Evolutionary conservation across 345 rosid species (phyloP).

Genomic region (Schrenkiella parvula): DNA sequence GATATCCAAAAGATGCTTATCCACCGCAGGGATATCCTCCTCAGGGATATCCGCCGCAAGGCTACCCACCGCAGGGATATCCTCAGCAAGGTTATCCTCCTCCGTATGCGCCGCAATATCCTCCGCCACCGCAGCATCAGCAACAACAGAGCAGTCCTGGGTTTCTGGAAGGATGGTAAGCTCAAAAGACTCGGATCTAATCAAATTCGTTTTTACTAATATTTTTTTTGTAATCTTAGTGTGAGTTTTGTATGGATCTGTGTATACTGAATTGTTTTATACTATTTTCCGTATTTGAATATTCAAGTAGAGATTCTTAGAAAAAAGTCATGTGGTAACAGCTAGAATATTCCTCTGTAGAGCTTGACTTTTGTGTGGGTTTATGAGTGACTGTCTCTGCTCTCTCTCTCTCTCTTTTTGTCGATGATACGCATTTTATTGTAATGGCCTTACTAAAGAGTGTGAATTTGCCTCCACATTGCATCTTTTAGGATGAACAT

Average conservation of each 20-base stretch:
- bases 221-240: neutral
- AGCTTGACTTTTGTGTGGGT: conserved; percentile 13
- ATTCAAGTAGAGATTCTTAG: neutral
- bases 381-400: no score
- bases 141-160: conserved; percentile 38
- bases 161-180: conserved; percentile 73
- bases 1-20: no score
- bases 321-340: neutral
- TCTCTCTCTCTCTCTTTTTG: no score
- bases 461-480: neutral
- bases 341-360: neutral
- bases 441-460: neutral
- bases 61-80: conserved; percentile 35
- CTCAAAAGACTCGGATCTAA: neutral
- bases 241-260: neutral
- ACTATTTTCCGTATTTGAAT: conserved; percentile 4
- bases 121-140: conserved; percentile 60
- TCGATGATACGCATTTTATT: neutral
- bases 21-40: conserved; percentile 68
- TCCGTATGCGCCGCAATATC: conserved; percentile 71
- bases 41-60: conserved; percentile 42
- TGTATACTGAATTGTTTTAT: neutral
- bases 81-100: conserved; percentile 64
- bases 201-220: neutral
- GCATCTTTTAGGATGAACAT: neutral